Conservation (phyloP, 768 basidiomycete species). For the Panellus pusillus region DNA sequence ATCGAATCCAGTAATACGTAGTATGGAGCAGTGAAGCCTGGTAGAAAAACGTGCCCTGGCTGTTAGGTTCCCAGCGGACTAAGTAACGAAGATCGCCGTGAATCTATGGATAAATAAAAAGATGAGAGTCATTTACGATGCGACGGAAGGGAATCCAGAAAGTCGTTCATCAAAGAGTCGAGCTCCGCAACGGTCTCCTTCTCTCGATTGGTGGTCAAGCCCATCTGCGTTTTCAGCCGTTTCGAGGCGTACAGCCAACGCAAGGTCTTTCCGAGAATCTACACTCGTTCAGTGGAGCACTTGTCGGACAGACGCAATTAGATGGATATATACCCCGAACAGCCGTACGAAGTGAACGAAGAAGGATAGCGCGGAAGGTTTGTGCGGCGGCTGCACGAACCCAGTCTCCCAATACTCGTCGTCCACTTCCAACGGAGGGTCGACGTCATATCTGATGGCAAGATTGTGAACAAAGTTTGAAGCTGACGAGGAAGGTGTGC, state of each 20-base stretch:
- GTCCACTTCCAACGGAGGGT: constrained; percentile 59
- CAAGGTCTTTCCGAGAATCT: constrained; percentile 57
- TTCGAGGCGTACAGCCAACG: constrained; percentile 53
- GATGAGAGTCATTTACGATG: constrained; percentile 45
- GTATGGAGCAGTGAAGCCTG: constrained; percentile 39
- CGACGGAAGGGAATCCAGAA: constrained; percentile 59
- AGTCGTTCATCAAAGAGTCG: constrained; percentile 59
- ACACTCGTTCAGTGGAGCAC: background rate
- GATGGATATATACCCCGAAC: constrained; percentile 30
- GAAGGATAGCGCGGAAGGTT: constrained; percentile 51
- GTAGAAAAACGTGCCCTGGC: constrained; percentile 33
- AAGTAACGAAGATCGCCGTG: no score
- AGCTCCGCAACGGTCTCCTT: no score
- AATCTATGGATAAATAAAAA: no score
- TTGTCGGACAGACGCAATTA: background rate
- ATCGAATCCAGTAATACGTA: constrained; percentile 39
- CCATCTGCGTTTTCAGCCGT: constrained; percentile 37
- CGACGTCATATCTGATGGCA: constrained; percentile 55
- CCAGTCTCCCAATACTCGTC: constrained; percentile 47
- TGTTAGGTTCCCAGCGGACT: no score
- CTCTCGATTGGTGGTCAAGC: constrained; percentile 55
- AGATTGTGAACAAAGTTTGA: background rate
- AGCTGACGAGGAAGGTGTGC: background rate
- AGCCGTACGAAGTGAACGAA: constrained; percentile 57
- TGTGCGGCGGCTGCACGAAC: constrained; percentile 62